Conservation (phyloP, 306 rosid genomes). For the Prunus mongolica region DNA sequence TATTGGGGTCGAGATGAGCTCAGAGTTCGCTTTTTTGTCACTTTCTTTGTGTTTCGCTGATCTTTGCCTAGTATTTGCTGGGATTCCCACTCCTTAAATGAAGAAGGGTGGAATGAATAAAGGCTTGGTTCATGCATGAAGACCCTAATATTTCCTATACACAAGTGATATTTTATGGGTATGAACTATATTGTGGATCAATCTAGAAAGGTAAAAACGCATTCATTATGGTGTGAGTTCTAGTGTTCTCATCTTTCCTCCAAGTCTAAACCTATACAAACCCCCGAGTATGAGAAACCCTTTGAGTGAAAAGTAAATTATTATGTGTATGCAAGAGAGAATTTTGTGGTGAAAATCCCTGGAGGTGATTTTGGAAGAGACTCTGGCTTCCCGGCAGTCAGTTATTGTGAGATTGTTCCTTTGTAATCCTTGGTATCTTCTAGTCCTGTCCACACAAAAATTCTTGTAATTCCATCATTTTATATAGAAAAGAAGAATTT, state of each 20-base stretch:
- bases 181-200: not conserved
- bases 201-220: not conserved
- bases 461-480: not conserved
- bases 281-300: not conserved
- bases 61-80: not conserved
- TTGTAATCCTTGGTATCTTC: not conserved
- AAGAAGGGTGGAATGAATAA: not conserved
- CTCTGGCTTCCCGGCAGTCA: not conserved
- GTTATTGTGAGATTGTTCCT: not conserved
- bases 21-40: not conserved
- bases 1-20: not conserved
- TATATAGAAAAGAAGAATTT: not conserved
- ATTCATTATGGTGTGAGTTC: not conserved
- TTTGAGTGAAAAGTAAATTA: not conserved
- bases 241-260: not conserved
- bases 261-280: not conserved
- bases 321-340: not conserved
- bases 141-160: not conserved
- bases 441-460: not conserved
- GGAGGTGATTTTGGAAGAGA: not conserved
- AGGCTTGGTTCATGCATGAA: not conserved
- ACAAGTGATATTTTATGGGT: not conserved
- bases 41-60: not conserved
- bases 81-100: not conserved
- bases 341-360: not conserved